Evolutionary conservation across 106 monocot species (phyloP).

Genomic region (Phalaenopsis aphrodite): DNA sequence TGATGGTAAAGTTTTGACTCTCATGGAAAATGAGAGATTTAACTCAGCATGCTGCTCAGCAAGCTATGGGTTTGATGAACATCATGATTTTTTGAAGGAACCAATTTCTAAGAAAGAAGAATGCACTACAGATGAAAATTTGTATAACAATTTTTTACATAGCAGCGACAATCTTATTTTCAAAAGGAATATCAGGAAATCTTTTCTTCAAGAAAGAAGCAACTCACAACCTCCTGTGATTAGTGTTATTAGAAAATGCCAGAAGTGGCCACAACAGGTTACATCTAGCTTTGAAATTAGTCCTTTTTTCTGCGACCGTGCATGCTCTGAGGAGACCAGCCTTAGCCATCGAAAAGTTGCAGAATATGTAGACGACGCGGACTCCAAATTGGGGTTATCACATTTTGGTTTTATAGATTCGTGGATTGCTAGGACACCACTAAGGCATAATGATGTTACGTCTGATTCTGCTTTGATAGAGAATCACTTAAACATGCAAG

Average conservation of each 20-base stretch:
- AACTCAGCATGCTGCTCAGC: conserved; percentile 10
- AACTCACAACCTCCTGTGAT: conserved; percentile 1
- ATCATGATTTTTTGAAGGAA: not conserved
- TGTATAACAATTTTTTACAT: not conserved
- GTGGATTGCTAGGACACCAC: conserved; percentile 5
- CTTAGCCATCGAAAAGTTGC: not conserved
- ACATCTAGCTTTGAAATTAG: not conserved
- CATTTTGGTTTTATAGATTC: conserved; percentile 14
- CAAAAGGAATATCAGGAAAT: not conserved
- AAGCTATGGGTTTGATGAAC: conserved; percentile 14
- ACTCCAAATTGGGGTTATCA: conserved; percentile 8
- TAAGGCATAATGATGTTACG: conserved; percentile 5
- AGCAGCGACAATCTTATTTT: not conserved
- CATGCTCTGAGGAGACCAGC: conserved; percentile 7
- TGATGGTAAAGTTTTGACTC: conserved; percentile 11
- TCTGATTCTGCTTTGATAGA: conserved; percentile 10
- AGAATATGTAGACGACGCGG: conserved; percentile 5
- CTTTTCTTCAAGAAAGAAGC: conserved; percentile 7
- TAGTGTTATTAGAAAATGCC: conserved; percentile 26
- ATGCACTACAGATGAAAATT: not conserved
- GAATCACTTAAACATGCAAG: not conserved
- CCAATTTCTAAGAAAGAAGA: not conserved
- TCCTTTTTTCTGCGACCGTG: conserved; percentile 8
- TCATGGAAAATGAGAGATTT: conserved; percentile 14
- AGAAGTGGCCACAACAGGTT: conserved; percentile 8